phyloP scores from a whole-genome alignment of 192 early-diverging fungal genomes.

The Coemansia sp. region DNA sequence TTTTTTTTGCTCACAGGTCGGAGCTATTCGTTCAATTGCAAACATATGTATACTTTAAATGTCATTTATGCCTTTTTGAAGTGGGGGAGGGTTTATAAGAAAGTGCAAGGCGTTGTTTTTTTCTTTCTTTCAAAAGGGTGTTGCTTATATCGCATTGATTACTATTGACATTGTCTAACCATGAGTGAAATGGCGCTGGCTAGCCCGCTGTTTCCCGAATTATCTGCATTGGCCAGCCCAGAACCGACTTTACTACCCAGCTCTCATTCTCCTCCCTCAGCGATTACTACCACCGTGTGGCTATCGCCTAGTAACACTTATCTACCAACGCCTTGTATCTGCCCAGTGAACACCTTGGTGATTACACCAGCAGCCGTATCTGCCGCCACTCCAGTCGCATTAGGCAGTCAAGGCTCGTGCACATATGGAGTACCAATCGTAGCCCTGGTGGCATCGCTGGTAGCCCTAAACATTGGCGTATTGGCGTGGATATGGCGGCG shows the following conservation, averaged over 20 bases:
- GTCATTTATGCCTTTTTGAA: background rate
- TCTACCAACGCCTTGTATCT: background rate
- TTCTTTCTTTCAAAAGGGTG: background rate
- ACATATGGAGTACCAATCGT: slow-evolving; percentile 6
- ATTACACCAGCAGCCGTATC: background rate
- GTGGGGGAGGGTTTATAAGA: background rate
- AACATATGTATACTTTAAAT: background rate
- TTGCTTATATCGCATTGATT: background rate
- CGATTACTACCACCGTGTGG: background rate
- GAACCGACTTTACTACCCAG: background rate
- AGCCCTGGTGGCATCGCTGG: slow-evolving; percentile 4
- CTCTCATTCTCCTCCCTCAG: background rate
- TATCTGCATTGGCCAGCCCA: background rate
- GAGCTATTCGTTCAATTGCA: background rate
- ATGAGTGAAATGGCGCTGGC: slow-evolving; percentile 11
- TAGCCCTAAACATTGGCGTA: slow-evolving; percentile 4
- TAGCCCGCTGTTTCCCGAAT: background rate
- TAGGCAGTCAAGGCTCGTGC: background rate
- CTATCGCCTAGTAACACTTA: background rate
- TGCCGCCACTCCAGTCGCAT: background rate
- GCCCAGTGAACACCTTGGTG: background rate
- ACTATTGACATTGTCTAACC: background rate
- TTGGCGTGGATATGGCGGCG: slow-evolving; percentile 10
- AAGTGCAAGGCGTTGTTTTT: background rate
- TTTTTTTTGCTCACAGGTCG: background rate